These are phyloP conservation scores for Pseudozyma tsukubaensis DNA, from an alignment of 1,284 basidiomycete genomes.

Conservation along the genomic window DNA sequence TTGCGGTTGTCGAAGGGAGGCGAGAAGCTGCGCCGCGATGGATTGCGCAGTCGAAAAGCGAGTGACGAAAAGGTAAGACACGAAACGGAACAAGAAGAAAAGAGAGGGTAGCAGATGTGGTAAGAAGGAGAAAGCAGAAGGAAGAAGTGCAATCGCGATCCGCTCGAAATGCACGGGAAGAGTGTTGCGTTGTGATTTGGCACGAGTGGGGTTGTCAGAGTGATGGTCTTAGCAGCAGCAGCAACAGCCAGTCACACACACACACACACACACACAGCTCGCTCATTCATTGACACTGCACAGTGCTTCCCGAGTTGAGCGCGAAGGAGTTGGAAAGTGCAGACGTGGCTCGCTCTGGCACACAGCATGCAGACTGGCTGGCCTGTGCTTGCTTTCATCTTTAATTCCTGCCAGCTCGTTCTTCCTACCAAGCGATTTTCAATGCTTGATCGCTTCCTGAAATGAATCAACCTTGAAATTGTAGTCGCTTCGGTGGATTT, in stretches of 20 bases:
- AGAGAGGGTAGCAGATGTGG: neutral
- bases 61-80: neutral
- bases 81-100: neutral
- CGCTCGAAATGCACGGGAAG: neutral
- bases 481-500: neutral
- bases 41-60: neutral
- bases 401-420: constrained; percentile 5
- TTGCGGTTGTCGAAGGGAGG: neutral
- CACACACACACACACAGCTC: no score
- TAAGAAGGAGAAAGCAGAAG: constrained; percentile 1
- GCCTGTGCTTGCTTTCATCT: constrained; percentile 51
- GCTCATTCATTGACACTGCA: neutral
- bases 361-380: constrained; percentile 4
- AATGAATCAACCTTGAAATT: neutral
- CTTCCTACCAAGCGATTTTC: constrained; percentile 26
- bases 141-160: neutral
- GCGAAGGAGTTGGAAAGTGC: constrained; percentile 10
- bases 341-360: constrained; percentile 23
- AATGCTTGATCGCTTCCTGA: constrained; percentile 19
- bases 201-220: neutral
- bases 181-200: constrained; percentile 1
- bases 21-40: no score
- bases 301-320: constrained; percentile 2
- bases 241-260: neutral
- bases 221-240: constrained; percentile 17